These are phyloP conservation scores for Epicoccum sorghinum DNA, from an alignment of 2,329 filamentous ascomycete genomes.

Conservation along the genomic window DNA sequence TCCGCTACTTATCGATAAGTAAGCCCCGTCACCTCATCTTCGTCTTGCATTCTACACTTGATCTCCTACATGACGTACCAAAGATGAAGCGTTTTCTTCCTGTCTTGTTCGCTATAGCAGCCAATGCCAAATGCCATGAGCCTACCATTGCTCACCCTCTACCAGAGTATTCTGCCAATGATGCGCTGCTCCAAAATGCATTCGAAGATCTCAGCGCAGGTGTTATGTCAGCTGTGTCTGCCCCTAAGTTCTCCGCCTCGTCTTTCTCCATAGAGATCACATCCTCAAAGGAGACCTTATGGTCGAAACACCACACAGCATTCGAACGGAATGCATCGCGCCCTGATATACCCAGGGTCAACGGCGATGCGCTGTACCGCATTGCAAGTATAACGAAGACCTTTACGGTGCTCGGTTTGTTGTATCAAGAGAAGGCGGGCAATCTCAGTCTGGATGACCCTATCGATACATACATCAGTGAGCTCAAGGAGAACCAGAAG, in stretches of 20 bases:
- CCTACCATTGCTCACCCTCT: constrained; percentile 48
- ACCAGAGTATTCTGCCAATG: constrained; percentile 37
- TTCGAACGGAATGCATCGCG: constrained; percentile 43
- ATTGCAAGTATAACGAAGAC: constrained; percentile 48
- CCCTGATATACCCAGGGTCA: constrained; percentile 45
- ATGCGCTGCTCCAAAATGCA: constrained; percentile 36
- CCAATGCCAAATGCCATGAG: constrained; percentile 42
- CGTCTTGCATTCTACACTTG: neutral
- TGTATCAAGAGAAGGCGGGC: constrained; percentile 41
- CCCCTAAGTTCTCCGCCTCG: constrained; percentile 38
- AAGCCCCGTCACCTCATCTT: neutral
- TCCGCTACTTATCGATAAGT: no score
- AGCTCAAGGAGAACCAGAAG: constrained; percentile 36
- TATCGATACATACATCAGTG: constrained; percentile 41
- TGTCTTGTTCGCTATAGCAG: constrained; percentile 7
- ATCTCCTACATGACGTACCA: neutral
- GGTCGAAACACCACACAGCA: constrained; percentile 49
- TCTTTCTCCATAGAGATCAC: constrained; percentile 52
- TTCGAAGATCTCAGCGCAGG: constrained; percentile 38
- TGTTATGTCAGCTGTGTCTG: constrained; percentile 32
- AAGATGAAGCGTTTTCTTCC: neutral
- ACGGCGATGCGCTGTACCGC: constrained; percentile 49
- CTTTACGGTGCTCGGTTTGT: constrained; percentile 42
- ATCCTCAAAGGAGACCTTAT: constrained; percentile 47
- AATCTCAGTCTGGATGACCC: constrained; percentile 46